Base-by-base conservation (phyloP, 345 rosid species). In the Murraya paniculata region DNA sequence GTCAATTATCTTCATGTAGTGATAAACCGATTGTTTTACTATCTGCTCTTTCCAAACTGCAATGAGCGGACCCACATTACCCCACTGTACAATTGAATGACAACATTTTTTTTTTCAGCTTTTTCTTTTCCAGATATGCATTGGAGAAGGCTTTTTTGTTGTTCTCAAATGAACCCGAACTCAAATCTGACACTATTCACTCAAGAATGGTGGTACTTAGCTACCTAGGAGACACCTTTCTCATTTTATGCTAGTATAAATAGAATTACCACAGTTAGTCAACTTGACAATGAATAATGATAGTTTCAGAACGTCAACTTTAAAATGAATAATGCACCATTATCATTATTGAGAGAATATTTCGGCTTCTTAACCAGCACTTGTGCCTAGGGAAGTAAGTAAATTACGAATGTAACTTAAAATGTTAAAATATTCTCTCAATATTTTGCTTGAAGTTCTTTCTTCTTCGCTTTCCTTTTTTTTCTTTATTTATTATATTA, bases 141-240 rank as follows among this genome's bases (percentile, higher is more conserved):
- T 58, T 58, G 30, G 67, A 39, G 66, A 56, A 72, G 61, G 18
- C n/a, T 9, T 57, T 60, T 60, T 57, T 57, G 76, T 72, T 64
- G 50, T 25, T 31, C 65, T 65, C 36, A 6, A 70, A 70, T 50
- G n/a, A 35, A 36, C 61, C 7, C 5, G 0, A 33, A 35, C 22
- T 21, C 31, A 31, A 55, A n/a, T 57, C 18, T 35, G n/a, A 56
- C 13, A 3, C 64, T 10, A 18, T 41, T 72, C 31, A 33, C 31
- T n/a, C 31, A 8, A 22, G 18, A 71, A 13, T 56, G 28, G n/a
- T 72, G 50, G 50, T 64, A 33, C 45, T 21, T 5, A 13, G 21
- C 21, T 57, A 72, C 31, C 57, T 10, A 22, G 13, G 30, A 18
- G 28, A 69, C 1, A 14, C 68, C 25, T 14, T 45, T 27, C 22